Evolutionary conservation across 83 land plant species (phyloP).

Genomic region (Picea abies): DNA sequence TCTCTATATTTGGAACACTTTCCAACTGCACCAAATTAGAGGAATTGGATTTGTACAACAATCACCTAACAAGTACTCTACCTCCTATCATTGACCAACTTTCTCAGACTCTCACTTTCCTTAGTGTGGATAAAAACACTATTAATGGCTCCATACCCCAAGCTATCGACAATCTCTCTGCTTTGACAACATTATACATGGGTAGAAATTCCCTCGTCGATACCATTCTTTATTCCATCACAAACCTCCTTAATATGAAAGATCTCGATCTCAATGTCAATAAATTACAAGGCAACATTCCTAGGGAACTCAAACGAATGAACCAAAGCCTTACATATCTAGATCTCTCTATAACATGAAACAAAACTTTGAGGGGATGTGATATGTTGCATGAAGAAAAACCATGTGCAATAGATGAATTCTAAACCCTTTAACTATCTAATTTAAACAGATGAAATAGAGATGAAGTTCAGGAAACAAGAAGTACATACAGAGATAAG

Average conservation of each 20-base stretch:
- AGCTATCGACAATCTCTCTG: slow-evolving; percentile 16
- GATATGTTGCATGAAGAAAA: no score
- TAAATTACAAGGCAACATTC: slow-evolving; percentile 25
- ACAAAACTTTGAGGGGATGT: no score
- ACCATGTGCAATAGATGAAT: no score
- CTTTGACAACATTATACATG: slow-evolving; percentile 1
- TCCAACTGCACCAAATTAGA: slow-evolving; percentile 10
- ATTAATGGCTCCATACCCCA: slow-evolving; percentile 25
- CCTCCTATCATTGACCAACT: not conserved
- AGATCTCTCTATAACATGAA: no score
- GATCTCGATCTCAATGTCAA: slow-evolving; percentile 17
- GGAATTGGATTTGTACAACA: not conserved
- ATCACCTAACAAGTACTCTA: not conserved
- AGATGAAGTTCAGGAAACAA: no score
- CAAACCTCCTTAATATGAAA: no score
- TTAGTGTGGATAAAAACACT: slow-evolving; percentile 14
- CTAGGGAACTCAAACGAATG: not conserved
- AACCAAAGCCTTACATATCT: no score
- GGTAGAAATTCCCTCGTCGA: slow-evolving; percentile 21
- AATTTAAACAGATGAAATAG: no score
- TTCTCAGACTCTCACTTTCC: not conserved
- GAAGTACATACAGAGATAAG: no score
- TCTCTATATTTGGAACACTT: slow-evolving; percentile 6
- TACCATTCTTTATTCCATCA: no score
- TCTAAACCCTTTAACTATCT: no score